Conservation (phyloP, 1,284 basidiomycete genomes). For the Cryptococcus neoformans region DNA sequence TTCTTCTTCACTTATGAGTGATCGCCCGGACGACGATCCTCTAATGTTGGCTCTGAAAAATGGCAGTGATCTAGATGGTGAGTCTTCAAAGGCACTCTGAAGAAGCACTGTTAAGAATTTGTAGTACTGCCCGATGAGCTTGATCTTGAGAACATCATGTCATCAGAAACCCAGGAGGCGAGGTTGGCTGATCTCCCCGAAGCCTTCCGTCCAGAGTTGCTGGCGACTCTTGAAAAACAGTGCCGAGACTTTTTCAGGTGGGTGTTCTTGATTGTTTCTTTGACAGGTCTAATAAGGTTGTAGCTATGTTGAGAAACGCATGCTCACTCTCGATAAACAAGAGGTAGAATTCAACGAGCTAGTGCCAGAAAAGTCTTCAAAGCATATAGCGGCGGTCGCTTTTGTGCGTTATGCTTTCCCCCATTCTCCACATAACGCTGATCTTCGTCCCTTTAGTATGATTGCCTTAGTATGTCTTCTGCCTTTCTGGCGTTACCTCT, state of each 20-base stretch:
- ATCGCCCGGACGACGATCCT: slow-evolving; percentile 20
- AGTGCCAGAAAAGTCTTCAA: slow-evolving; percentile 12
- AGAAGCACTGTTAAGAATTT: background rate
- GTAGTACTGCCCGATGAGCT: slow-evolving; percentile 2
- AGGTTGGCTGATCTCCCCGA: slow-evolving; percentile 17
- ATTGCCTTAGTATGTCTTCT: slow-evolving; percentile 37
- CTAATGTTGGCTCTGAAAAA: slow-evolving; percentile 2
- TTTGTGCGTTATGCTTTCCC: slow-evolving; percentile 24
- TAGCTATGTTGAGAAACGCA: slow-evolving; percentile 27
- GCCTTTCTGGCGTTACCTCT: background rate
- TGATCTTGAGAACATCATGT: background rate
- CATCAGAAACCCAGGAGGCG: slow-evolving; percentile 11
- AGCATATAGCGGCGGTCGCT: slow-evolving; percentile 29
- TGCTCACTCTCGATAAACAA: slow-evolving; percentile 8
- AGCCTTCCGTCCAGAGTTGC: slow-evolving; percentile 29
- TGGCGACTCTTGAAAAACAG: slow-evolving; percentile 36
- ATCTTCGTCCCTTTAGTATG: slow-evolving; percentile 20
- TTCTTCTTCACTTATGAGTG: slow-evolving; percentile 14
- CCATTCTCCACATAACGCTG: no score
- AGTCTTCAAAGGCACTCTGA: no score
- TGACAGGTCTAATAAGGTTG: background rate
- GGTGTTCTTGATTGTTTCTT: background rate
- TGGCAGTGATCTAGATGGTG: slow-evolving; percentile 1
- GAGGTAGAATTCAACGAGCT: slow-evolving; percentile 26
- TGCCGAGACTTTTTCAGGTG: slow-evolving; percentile 40